Evolutionary conservation across 768 basidiomycete species (phyloP).

Genomic region (Lentinula sp.): DNA sequence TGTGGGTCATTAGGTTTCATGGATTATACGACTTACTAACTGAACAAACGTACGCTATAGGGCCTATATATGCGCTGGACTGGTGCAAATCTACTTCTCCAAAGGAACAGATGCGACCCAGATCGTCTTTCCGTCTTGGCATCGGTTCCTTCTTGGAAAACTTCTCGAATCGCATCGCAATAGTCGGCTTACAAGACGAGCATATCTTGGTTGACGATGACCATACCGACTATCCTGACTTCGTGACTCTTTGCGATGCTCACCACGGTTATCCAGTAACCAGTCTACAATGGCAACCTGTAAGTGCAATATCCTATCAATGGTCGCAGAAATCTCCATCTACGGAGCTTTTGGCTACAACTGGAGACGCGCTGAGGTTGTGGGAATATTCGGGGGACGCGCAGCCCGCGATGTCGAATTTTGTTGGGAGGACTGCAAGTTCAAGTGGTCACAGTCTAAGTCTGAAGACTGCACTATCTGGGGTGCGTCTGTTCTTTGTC

Average conservation of each 20-base stretch:
- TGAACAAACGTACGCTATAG: conserved; percentile 28
- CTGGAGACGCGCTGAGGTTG: conserved; percentile 87
- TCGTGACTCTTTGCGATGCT: conserved; percentile 77
- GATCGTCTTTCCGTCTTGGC: conserved; percentile 78
- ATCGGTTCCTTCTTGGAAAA: conserved; percentile 84
- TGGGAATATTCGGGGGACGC: conserved; percentile 83
- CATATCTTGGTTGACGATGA: conserved; percentile 84
- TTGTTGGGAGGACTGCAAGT: conserved; percentile 62
- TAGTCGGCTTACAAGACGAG: conserved; percentile 79
- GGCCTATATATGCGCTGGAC: conserved; percentile 82
- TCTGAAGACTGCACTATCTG: conserved; percentile 74
- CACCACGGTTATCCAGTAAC: conserved; percentile 92
- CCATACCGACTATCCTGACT: conserved; percentile 79
- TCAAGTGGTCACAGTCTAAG: conserved; percentile 58
- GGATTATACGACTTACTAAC: background rate
- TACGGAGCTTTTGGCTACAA: conserved; percentile 87
- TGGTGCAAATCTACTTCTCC: conserved; percentile 83
- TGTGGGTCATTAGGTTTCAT: conserved; percentile 43
- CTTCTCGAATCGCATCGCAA: conserved; percentile 74
- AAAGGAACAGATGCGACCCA: conserved; percentile 65
- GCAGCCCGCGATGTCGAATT: conserved; percentile 48
- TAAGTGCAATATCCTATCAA: conserved; percentile 49
- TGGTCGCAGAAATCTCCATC: conserved; percentile 65
- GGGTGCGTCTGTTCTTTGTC: conserved; percentile 44
- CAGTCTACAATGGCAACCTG: conserved; percentile 89